Evolutionary conservation across 495 filamentous ascomycete species (phyloP).

Genomic region (Penicillium paxilli): DNA sequence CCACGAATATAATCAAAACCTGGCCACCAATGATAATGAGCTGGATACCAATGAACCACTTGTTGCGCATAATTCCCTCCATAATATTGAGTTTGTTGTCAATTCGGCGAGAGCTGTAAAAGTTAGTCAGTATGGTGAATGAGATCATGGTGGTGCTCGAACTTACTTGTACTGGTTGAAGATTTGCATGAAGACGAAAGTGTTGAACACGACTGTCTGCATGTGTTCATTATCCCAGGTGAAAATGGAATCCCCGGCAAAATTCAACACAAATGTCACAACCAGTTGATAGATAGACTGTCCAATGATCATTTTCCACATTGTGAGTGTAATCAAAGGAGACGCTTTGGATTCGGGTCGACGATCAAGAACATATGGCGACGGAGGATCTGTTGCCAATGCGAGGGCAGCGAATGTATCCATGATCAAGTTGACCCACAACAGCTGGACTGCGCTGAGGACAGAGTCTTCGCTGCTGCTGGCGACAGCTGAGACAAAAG

Average conservation of each 20-base stretch:
- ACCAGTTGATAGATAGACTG: conserved; percentile 80
- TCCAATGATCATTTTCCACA: conserved; percentile 95
- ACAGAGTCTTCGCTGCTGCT: conserved; percentile 66
- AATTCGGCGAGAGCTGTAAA: conserved; percentile 65
- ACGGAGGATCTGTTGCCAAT: conserved; percentile 82
- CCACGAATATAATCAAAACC: conserved; percentile 75
- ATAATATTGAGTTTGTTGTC: conserved; percentile 92
- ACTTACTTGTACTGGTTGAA: conserved; percentile 70
- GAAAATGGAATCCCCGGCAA: conserved; percentile 66
- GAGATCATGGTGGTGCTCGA: background rate
- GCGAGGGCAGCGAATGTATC: conserved; percentile 94
- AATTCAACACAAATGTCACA: conserved; percentile 78
- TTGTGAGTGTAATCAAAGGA: conserved; percentile 73
- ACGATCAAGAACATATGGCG: conserved; percentile 66
- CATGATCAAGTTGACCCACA: conserved; percentile 95
- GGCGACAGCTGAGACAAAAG: conserved; percentile 77
- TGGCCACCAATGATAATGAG: conserved; percentile 82
- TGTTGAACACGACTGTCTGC: conserved; percentile 81
- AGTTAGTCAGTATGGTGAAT: background rate
- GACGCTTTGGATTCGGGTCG: conserved; percentile 75
- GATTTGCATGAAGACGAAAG: conserved; percentile 94
- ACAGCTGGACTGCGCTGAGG: conserved; percentile 79
- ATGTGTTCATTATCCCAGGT: conserved; percentile 50
- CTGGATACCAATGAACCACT: conserved; percentile 82
- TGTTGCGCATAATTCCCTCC: conserved; percentile 76